phyloP scores from a whole-genome alignment of 257 asterid genomes.

The Misopates orontium region DNA sequence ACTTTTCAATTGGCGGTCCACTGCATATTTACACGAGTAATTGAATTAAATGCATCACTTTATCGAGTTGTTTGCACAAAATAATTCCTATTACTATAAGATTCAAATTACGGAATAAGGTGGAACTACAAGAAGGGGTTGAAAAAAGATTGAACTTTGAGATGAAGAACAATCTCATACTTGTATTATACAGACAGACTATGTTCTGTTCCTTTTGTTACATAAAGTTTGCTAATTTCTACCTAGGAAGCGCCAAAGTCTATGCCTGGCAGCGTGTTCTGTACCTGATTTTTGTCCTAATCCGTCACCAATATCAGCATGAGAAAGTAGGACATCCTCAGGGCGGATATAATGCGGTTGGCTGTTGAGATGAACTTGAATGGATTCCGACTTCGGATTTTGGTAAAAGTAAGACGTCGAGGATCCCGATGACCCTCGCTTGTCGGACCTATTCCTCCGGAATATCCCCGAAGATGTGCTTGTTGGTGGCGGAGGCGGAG shows the following conservation, averaged over 20 bases:
- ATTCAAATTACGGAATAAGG: not conserved
- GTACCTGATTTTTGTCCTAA: conserved; percentile 24
- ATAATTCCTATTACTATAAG: no score
- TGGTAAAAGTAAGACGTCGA: conserved; percentile 31
- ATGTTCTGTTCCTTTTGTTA: not conserved
- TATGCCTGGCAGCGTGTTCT: conserved; percentile 36
- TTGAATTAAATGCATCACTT: no score
- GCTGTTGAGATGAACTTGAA: conserved; percentile 47
- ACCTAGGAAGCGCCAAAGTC: conserved; percentile 48
- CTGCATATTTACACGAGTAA: no score
- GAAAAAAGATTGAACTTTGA: conserved; percentile 28
- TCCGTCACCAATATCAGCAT: conserved; percentile 18
- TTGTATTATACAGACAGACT: conserved; percentile 22
- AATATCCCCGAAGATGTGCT: conserved; percentile 31
- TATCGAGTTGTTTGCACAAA: not conserved
- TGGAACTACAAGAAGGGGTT: not conserved
- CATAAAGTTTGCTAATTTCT: conserved; percentile 28
- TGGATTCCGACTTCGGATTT: conserved; percentile 38
- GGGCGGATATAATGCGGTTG: conserved; percentile 40
- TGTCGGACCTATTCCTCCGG: conserved; percentile 38
- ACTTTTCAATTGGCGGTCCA: no score
- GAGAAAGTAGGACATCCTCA: conserved; percentile 37
- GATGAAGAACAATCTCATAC: conserved; percentile 23
- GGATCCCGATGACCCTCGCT: conserved; percentile 38
- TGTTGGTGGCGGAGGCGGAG: conserved; percentile 32